Base-by-base conservation (phyloP, 139 green algal genomes). In the Ostreobium quekettii region DNA sequence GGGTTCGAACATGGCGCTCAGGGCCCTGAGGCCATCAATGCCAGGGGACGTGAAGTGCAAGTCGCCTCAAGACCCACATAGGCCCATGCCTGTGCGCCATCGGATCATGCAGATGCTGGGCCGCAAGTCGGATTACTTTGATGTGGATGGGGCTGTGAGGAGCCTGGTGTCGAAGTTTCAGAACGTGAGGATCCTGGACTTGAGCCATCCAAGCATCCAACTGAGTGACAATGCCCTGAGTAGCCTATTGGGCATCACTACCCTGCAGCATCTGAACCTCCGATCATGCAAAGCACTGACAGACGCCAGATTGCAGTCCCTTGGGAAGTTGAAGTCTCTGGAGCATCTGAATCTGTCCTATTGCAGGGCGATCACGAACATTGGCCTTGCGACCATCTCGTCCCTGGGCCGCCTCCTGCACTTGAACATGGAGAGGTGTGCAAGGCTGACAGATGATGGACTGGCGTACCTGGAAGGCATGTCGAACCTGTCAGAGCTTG, bases 401-500 rank as follows among this genome's bases (percentile, higher is more conserved):
- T 42, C 6, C 6, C 29, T 65, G n/a, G 19, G 47, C 19, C 24
- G 47, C 6, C 26, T 65, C 15, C 42, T 15, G 29, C 26, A 15
- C 4, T n/a, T 65, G 24, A 65, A 42, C 24, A 6, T 65, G 15
- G 47, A 65, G 28, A 65, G 47, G 28, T 65, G 58, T 22, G 42
- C 33, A 35, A 65, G 28, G 47, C 11, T 68, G 35, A 68, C 61
- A 29, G 61, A 68, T 56, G 8, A 26, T 6, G 26, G 35, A 33
- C 35, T 68, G 61, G 58, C 24, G 24, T 42, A 32, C 24, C 24
- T 65, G 6, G 42, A 8, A 4, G 33, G 47, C 33, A 19, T 65
- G 26, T 32, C 42, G 28, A 11, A 42, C 5, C 26, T 65, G 26
- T 32, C 42, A 35, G 58, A 65, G n/a, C 58, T 65, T 65, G 4